Base-by-base conservation (phyloP, 345 rosid species). In the Camelina laxa region DNA sequence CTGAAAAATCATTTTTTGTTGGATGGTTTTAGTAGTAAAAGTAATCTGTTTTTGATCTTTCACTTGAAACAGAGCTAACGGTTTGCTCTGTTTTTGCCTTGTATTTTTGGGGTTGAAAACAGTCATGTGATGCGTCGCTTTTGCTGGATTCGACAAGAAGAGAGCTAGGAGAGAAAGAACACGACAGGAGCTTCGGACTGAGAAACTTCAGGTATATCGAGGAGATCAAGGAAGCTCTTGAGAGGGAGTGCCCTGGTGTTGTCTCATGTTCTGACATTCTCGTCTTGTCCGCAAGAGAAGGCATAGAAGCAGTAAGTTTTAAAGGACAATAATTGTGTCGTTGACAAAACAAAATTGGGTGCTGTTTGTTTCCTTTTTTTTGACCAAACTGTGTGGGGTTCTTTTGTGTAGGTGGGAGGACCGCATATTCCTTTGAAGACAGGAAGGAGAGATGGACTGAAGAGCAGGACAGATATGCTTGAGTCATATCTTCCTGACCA, bases 51-150 rank as follows among this genome's bases (percentile, higher is more conserved):
- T 12, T 33, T 6, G 48, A 31, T 33, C 22, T 60, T 53, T 54
- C 13, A 49, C n/a, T 1, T 27, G 7, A 57, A 38, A 67, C 24
- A 58, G 13, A 41, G 41, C n/a, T 70, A 62, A 55, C 7, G 30
- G 1, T 65, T 69, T 60, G 42, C 21, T 60, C 21, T 72, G 64
- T 22, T 20, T 57, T 51, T 38, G 67, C 14, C 20, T 9, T 39
- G 17, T 16, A 21, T 56, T 45, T 45, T 35, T 55, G 16, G 36
- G 17, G 12, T 1, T 75, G 54, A 54, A 35, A 36, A 9, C 69
- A 94, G 98, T 91, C 98, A 54, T 94, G 97, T 55, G 98, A 94
- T 79, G 97, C 98, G 59, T 94, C 98, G 51, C 87, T 91, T 82
- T 82, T 94, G 80, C 80, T 94, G 85, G 98, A 94, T 85, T 94